Percentiles rank a stretch among this genome's conserved stretches.
These are phyloP conservation scores for Papiliotrema fonsecae DNA, from an alignment of 1,284 basidiomycete species.

Conservation along the genomic window DNA sequence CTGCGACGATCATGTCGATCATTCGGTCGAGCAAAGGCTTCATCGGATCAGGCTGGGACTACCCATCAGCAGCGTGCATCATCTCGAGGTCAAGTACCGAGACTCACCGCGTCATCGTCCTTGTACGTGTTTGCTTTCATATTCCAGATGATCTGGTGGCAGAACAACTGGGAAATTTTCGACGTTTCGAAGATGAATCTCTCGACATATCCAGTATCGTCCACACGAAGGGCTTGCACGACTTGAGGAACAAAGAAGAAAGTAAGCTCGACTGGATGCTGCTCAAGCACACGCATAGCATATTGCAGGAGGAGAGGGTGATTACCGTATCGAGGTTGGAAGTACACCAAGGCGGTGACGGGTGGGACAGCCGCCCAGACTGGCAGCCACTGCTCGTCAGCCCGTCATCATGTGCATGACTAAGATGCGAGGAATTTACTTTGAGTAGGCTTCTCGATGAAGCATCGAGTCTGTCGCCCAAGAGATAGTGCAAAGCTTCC, in stretches of 20 bases:
- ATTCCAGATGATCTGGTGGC: slow-evolving; percentile 99
- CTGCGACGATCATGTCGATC: slow-evolving; percentile 73
- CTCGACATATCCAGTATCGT: slow-evolving; percentile 86
- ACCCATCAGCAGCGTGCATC: not conserved
- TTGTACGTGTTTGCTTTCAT: slow-evolving; percentile 99
- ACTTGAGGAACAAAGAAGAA: slow-evolving; percentile 99
- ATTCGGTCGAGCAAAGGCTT: slow-evolving; percentile 90
- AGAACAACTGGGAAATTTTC: slow-evolving; percentile 96
- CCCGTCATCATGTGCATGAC: not conserved
- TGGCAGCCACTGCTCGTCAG: slow-evolving; percentile 61
- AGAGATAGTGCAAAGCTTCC: slow-evolving; percentile 72
- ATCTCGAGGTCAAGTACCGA: too few species aligned
- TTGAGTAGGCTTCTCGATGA: slow-evolving; percentile 64
- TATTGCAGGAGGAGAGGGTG: slow-evolving; percentile 90
- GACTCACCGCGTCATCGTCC: slow-evolving; percentile 77
- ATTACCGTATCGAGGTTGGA: slow-evolving; percentile 75
- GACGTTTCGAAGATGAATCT: slow-evolving; percentile 96
- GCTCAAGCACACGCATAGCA: slow-evolving; percentile 89
- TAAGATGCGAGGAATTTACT: slow-evolving; percentile 49
- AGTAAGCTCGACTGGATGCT: slow-evolving; percentile 88
- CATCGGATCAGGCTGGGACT: slow-evolving; percentile 64
- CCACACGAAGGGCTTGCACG: slow-evolving; percentile 88
- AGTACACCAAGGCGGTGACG: slow-evolving; percentile 77
- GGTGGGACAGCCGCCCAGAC: slow-evolving; percentile 89
- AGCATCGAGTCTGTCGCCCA: slow-evolving; percentile 65